phyloP scores from a whole-genome alignment of 768 basidiomycete genomes.

The Filobasidium floriforme region DNA sequence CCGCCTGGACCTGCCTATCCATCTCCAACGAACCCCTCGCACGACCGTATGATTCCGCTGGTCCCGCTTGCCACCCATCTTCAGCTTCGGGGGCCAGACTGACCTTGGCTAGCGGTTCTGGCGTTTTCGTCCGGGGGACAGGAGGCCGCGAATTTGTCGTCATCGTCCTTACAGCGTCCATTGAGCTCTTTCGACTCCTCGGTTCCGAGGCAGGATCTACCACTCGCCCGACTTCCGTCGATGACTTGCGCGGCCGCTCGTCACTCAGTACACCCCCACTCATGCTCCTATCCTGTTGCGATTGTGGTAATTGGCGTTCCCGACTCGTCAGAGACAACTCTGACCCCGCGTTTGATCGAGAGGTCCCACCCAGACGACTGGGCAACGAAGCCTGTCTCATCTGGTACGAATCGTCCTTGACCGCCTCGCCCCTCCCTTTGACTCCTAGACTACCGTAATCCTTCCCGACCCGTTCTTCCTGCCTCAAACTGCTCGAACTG shows the following conservation, averaged over 20 bases:
- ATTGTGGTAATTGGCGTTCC: too few relatives aligned
- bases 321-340: too few relatives aligned
- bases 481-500: not conserved
- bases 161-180: not conserved
- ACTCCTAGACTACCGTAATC: too few relatives aligned
- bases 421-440: too few relatives aligned
- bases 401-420: too few relatives aligned
- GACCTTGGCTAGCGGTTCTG: slow-evolving; percentile 4
- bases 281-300: too few relatives aligned
- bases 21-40: slow-evolving; percentile 2
- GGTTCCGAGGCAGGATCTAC: not conserved
- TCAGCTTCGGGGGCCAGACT: not conserved
- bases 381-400: too few relatives aligned
- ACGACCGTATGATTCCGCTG: not conserved
- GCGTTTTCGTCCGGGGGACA: not conserved
- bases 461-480: too few relatives aligned
- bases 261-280: not conserved
- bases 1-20: slow-evolving; percentile 1
- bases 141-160: not conserved
- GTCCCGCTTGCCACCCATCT: not conserved
- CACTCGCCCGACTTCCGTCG: not conserved
- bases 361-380: too few relatives aligned
- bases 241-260: not conserved
- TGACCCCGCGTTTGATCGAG: too few relatives aligned
- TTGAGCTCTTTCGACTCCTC: not conserved